These are phyloP conservation scores for Sanghuangporus weigelae DNA, from an alignment of 1,284 basidiomycete species.

Conservation along the genomic window DNA sequence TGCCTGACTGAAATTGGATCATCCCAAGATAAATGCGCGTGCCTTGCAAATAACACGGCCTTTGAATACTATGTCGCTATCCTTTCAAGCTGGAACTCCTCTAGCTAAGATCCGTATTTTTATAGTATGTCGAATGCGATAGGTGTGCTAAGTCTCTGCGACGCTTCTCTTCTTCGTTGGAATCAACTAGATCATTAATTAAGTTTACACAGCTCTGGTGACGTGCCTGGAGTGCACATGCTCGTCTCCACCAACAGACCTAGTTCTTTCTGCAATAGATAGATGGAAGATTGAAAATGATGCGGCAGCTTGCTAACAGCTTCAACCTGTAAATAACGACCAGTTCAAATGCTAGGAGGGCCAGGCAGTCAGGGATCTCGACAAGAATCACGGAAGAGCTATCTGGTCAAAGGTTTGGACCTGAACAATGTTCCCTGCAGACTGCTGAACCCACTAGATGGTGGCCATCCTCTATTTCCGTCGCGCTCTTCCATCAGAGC, in stretches of 20 bases:
- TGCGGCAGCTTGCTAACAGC: not conserved
- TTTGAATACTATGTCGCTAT: not conserved
- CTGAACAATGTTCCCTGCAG: too few species aligned
- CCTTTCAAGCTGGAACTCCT: not conserved
- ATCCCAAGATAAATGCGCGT: not conserved
- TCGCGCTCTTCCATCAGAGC: too few species aligned
- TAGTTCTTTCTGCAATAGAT: not conserved
- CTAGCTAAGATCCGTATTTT: not conserved
- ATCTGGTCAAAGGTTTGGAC: too few species aligned
- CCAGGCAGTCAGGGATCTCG: too few species aligned
- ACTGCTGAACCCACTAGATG: too few species aligned
- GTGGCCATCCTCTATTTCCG: too few species aligned
- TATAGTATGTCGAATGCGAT: not conserved
- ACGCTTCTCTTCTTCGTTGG: not conserved
- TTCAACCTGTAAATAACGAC: not conserved
- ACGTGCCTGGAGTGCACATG: not conserved
- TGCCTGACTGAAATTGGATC: not conserved
- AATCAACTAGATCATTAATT: not conserved
- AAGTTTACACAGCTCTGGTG: not conserved
- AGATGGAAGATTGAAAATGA: not conserved
- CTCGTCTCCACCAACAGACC: not conserved
- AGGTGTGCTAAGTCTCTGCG: not conserved
- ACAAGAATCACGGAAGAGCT: too few species aligned
- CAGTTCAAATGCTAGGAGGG: too few species aligned
- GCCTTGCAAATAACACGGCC: not conserved